Evolutionary conservation across 2,329 filamentous ascomycete species (phyloP).

Genomic region (Pseudopyricularia javanii): DNA sequence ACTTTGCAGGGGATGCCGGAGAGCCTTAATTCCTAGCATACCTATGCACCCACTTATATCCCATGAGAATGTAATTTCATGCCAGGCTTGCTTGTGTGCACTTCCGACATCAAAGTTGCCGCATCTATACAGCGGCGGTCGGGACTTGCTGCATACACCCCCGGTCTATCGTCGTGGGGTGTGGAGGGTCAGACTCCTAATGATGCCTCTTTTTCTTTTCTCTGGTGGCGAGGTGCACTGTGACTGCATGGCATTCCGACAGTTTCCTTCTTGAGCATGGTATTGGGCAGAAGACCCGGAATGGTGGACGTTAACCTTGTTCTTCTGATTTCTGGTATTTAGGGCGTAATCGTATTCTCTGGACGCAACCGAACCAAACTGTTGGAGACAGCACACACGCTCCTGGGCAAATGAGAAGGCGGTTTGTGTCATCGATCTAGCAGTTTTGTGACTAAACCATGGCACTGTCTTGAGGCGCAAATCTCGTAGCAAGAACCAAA

Average conservation of each 20-base stretch:
- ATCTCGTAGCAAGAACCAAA: too few species aligned
- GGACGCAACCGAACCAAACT: too few species aligned
- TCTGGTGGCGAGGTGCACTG: background rate
- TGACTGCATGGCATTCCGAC: background rate
- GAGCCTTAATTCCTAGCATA: background rate
- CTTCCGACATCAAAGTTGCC: background rate
- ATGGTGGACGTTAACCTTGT: too few species aligned
- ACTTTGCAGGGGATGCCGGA: background rate
- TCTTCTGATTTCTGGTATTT: too few species aligned
- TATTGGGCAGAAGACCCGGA: background rate
- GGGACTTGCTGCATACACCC: background rate
- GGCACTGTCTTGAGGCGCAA: too few species aligned
- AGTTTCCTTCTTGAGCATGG: background rate
- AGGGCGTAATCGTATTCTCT: too few species aligned
- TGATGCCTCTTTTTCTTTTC: background rate
- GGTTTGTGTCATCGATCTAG: too few species aligned
- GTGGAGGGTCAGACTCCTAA: background rate
- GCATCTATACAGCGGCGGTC: background rate
- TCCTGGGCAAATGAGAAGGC: too few species aligned
- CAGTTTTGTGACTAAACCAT: too few species aligned
- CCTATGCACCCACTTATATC: background rate
- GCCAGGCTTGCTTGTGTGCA: background rate
- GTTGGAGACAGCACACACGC: too few species aligned
- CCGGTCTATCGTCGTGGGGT: background rate
- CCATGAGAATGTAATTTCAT: background rate